A percentile compares a stretch with the other conserved stretches of the same genome.
These are phyloP conservation scores for Taxillus chinensis DNA, from an alignment of 164 flowering plant genomes.

Conservation along the genomic window DNA sequence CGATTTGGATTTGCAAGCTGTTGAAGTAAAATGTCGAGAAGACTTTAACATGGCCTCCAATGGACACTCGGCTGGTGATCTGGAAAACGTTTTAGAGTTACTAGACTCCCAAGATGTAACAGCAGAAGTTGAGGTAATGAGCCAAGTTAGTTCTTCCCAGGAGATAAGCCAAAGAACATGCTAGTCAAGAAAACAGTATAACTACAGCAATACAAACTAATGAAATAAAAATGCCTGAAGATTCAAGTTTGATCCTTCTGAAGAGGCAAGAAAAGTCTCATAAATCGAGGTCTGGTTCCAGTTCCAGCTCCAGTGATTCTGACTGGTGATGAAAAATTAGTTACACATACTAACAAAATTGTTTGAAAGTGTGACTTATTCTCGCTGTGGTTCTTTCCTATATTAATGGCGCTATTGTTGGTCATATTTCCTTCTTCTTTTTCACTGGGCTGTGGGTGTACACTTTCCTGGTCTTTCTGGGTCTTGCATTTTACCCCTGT, in stretches of 20 bases:
- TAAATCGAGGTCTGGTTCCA: conserved; percentile 17
- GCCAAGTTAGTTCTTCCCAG: conserved; percentile 11
- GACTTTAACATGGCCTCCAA: conserved; percentile 17
- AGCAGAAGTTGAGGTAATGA: conserved; percentile 9
- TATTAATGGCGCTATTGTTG: no score
- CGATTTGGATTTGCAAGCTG: conserved; percentile 9
- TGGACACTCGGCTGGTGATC: conserved; percentile 3
- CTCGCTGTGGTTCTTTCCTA: not conserved
- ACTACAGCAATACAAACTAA: conserved; percentile 3
- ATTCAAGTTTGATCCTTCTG: conserved; percentile 4
- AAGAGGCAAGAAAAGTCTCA: conserved; percentile 17
- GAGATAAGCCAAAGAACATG: conserved; percentile 9
- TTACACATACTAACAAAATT: not conserved
- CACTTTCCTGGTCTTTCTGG: no score
- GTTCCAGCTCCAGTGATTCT: conserved; percentile 40
- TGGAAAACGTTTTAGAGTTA: conserved; percentile 8
- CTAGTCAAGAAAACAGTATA: conserved; percentile 6
- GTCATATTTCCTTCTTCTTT: not conserved
- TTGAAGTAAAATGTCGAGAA: conserved; percentile 26
- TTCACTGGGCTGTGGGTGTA: not conserved
- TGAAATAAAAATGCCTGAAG: conserved; percentile 3
- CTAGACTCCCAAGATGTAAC: conserved; percentile 9
- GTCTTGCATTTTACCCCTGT: no score
- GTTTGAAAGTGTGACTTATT: not conserved
- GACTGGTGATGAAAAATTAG: conserved; percentile 17